Evolutionary conservation across 2,329 filamentous ascomycete genomes (phyloP).

Genomic region (Verticillium alfalfae): DNA sequence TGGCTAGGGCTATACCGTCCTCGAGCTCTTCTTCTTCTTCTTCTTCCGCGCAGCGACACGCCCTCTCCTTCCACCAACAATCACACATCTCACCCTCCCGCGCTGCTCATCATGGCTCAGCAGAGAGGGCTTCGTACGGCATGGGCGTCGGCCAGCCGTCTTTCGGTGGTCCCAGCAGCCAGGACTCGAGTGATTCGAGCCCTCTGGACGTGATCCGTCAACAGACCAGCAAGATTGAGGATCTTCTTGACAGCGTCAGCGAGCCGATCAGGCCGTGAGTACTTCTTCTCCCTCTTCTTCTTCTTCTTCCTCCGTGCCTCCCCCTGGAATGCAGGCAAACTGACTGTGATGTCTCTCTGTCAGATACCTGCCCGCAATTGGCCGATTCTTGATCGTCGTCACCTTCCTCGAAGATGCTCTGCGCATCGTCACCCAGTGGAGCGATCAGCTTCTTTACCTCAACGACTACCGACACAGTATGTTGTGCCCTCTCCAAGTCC

Average conservation of each 20-base stretch:
- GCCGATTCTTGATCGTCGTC: constrained; percentile 94
- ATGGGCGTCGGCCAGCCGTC: constrained; percentile 10
- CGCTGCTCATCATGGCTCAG: constrained; percentile 9
- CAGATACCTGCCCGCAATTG: constrained; percentile 90
- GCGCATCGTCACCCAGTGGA: constrained; percentile 96
- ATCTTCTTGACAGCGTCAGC: constrained; percentile 77
- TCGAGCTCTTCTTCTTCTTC: not conserved
- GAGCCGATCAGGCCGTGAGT: constrained; percentile 92
- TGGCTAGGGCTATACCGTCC: not conserved
- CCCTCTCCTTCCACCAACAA: not conserved
- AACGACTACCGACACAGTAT: constrained; percentile 90
- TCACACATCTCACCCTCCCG: not conserved
- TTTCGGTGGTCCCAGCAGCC: constrained; percentile 8
- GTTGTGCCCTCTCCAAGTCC: constrained; percentile 23
- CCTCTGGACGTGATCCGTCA: constrained; percentile 84
- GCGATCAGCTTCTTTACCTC: constrained; percentile 87
- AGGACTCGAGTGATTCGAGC: constrained; percentile 49
- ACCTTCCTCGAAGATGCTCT: constrained; percentile 97
- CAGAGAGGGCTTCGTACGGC: constrained; percentile 13
- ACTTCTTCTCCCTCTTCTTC: constrained; percentile 18
- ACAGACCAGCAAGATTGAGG: constrained; percentile 98
- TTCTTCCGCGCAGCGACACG: not conserved
- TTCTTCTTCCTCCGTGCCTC: not conserved
- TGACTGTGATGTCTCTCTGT: constrained; percentile 6
- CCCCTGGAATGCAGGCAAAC: not conserved